Evolutionary conservation across 176 grass and related monocot species (phyloP).

Genomic region (Oryza punctata): DNA sequence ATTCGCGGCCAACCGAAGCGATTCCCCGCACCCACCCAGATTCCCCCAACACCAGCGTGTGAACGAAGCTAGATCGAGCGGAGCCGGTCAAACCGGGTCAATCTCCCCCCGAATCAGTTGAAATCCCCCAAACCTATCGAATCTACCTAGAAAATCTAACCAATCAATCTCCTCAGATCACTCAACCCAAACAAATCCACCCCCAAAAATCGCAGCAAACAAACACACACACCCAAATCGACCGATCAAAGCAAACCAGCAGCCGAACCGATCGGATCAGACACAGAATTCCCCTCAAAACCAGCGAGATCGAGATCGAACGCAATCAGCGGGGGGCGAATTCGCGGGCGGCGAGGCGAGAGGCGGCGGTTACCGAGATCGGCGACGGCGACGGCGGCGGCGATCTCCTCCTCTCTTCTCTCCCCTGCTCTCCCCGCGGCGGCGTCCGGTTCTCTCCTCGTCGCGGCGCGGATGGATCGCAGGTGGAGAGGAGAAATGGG

Average conservation of each 20-base stretch:
- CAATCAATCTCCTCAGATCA: slow-evolving; percentile 3
- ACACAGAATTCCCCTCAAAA: neutral
- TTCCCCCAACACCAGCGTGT: slow-evolving; percentile 19
- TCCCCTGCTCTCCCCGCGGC: slow-evolving; percentile 37
- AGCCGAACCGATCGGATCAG: neutral
- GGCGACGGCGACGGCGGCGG: neutral
- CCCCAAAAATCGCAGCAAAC: neutral
- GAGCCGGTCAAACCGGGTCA: neutral
- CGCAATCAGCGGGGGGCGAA: neutral
- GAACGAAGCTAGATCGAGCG: slow-evolving; percentile 28
- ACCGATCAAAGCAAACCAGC: neutral
- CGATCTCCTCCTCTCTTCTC: slow-evolving; percentile 14
- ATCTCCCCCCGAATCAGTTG: slow-evolving; percentile 19
- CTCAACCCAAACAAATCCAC: neutral
- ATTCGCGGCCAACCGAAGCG: neutral
- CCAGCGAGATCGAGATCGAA: neutral
- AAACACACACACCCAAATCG: neutral
- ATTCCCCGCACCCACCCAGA: neutral
- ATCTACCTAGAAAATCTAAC: neutral
- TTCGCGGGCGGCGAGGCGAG: neutral
- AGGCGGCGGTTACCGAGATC: slow-evolving; percentile 42
- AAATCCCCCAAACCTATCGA: neutral
- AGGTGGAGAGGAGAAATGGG: slow-evolving; percentile 21
- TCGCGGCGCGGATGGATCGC: slow-evolving; percentile 9
- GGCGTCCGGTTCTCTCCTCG: neutral